Base-by-base conservation (phyloP, 1,284 basidiomycete species). In the Paramarasmius palmivorus region DNA sequence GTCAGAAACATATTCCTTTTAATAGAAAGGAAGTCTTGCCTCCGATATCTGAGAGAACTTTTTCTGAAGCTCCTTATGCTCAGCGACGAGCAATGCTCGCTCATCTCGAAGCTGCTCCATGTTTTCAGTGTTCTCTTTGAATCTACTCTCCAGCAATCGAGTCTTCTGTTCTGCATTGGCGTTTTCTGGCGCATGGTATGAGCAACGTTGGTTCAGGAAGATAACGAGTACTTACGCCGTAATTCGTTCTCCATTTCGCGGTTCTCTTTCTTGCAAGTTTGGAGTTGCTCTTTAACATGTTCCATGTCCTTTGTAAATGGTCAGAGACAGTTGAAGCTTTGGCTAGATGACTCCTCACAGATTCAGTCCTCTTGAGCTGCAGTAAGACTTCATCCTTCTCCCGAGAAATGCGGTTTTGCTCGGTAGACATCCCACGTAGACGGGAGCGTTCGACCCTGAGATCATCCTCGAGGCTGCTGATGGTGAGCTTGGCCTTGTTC, bases 21-120 rank as follows among this genome's bases (percentile, higher is more conserved):
- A 25, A 37, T 39, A 6, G 19, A 29, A 38, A 10, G 29, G 53
- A 47, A 41, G 5, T 67, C 78, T 44, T 56, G 86, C 89, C 73
- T 90, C 85, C 6, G 86, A 79, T 5, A 79, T 75, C 48, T 88
- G 79, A 8, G 81, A 68, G 61, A 83, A 86, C 22, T 78, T 81
- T 34, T 76, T 75, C 63, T 91, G 87, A 36, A 92, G 76, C 41
- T 81, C 75, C 63, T 88, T 88, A 64, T 90, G 82, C 56, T 91
- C 86, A 19, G 72, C 68, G 3, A 76, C 76, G 32, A 92, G 78
- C 46, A 86, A 65, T 19, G 84, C 78, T 2, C 90, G 84, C 63
- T 92, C 90, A 58, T 87, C 79, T 25, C 90, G 80, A 39, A 92
- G 71, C 42, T 85, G 81, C 36, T 89, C 82, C 49, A 92, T 89